These are phyloP conservation scores for Marchantia polymorpha DNA, from an alignment of 225 moss, liverwort and hornwort species.

Conservation along the genomic window DNA sequence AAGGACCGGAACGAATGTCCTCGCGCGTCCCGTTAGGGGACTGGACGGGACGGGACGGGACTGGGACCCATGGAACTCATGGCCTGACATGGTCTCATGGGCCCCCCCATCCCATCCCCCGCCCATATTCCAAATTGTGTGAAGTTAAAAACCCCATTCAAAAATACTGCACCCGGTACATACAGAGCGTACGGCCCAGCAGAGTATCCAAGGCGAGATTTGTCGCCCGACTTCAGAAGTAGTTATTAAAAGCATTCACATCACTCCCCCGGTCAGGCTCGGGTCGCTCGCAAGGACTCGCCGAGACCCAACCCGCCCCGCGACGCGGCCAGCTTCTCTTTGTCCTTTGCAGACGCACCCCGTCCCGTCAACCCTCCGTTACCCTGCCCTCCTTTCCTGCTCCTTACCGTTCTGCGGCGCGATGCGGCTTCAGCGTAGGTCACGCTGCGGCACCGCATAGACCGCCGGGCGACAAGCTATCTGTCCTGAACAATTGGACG, in stretches of 20 bases:
- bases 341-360: neutral
- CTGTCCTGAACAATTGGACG: neutral
- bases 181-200: neutral
- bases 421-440: neutral
- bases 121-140: neutral
- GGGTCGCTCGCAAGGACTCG: neutral
- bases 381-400: neutral
- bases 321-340: neutral
- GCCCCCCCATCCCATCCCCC: neutral
- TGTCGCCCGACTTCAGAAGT: neutral
- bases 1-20: too few species aligned
- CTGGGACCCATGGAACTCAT: neutral
- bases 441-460: neutral
- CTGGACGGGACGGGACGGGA: neutral
- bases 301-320: too few species aligned
- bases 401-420: slow-evolving; percentile 4
- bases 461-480: slow-evolving; percentile 1
- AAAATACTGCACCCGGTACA: neutral
- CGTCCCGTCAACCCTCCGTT: neutral
- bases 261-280: neutral
- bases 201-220: slow-evolving; percentile 10
- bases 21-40: too few species aligned
- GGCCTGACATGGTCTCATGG: neutral
- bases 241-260: slow-evolving; percentile 2
- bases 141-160: neutral